Conservation (phyloP, 352 stramenopile species). For the Phytophthora capsici region DNA sequence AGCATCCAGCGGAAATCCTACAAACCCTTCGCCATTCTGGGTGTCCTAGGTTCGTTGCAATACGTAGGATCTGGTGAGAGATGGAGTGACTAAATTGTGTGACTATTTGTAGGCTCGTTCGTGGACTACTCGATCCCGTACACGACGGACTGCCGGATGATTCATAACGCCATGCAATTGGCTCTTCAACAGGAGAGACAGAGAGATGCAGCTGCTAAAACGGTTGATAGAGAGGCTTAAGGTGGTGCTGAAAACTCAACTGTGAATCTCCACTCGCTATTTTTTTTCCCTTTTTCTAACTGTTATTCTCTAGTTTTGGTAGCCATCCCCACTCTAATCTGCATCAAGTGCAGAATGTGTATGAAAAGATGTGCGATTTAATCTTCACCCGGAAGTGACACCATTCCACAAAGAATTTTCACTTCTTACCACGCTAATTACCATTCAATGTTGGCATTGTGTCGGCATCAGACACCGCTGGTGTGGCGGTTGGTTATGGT, state of each 20-base stretch:
- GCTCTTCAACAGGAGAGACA: constrained; percentile 70
- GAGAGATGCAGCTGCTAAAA: constrained; percentile 27
- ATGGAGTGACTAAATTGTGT: not conserved
- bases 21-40: constrained; percentile 80
- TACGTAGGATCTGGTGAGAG: no score
- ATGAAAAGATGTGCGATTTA: no score
- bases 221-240: not conserved
- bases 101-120: constrained; percentile 64
- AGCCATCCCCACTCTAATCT: no score
- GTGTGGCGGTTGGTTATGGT: no score
- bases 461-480: no score
- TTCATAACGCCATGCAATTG: constrained; percentile 80
- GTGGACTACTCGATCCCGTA: constrained; percentile 88
- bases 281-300: no score
- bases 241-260: not conserved
- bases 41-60: constrained; percentile 64
- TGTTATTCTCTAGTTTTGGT: no score
- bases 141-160: constrained; percentile 79
- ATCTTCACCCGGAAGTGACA: no score
- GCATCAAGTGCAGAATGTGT: no score
- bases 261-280: not conserved
- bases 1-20: constrained; percentile 85
- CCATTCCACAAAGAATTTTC: no score
- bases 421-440: no score
- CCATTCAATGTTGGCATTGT: no score